These are phyloP conservation scores for Vanderwaltozyma tropicalis DNA, from an alignment of 805 yeast species.

Conservation along the genomic window DNA sequence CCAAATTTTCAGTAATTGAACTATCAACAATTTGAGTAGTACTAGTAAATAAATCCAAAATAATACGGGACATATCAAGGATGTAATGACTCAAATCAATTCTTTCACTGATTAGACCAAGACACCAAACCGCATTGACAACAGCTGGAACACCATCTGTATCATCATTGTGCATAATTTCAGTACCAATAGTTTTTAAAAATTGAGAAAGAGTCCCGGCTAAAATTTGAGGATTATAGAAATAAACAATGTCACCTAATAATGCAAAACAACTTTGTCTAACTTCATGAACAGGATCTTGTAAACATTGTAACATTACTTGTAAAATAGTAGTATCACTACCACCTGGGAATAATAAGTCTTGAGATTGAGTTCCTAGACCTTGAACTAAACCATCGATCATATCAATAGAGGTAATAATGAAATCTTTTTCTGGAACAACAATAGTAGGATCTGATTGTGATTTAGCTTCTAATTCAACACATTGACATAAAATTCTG, in stretches of 20 bases:
- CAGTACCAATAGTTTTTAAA: conserved; percentile 57
- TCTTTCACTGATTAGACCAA: conserved; percentile 76
- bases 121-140: conserved; percentile 80
- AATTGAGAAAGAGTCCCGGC: conserved; percentile 34
- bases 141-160: conserved; percentile 26
- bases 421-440: conserved; percentile 82
- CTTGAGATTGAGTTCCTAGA: conserved; percentile 51
- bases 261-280: conserved; percentile 87
- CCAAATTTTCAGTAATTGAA: conserved; percentile 75
- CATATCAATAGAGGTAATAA: conserved; percentile 80
- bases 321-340: conserved; percentile 40
- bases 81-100: conserved; percentile 23
- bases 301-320: conserved; percentile 56
- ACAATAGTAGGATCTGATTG: conserved; percentile 55
- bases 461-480: conserved; percentile 55
- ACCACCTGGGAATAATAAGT: conserved; percentile 27
- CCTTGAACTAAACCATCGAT: conserved; percentile 93
- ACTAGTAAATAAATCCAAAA: conserved; percentile 22
- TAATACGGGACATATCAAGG: conserved; percentile 21
- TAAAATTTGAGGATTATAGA: conserved; percentile 30
- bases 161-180: conserved; percentile 39
- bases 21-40: conserved; percentile 18
- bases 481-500: conserved; percentile 55
- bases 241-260: conserved; percentile 77
- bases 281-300: conserved; percentile 75